Evolutionary conservation across 2,329 filamentous ascomycete genomes (phyloP).

Genomic region (Xylaria sp.): DNA sequence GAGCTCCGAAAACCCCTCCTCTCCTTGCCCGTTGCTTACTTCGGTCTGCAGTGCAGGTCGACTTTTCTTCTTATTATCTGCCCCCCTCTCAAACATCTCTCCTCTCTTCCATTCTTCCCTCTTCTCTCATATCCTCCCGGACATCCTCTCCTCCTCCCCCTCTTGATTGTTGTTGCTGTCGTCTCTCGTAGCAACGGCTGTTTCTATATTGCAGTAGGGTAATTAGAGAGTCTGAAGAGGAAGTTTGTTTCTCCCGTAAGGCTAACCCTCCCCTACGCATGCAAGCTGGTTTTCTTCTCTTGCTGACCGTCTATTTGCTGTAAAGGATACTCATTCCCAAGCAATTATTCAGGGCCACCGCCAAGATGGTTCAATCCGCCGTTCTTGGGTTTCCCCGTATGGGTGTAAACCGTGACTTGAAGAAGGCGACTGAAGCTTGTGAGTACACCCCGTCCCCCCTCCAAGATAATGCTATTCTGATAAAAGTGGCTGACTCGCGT

Average conservation of each 20-base stretch:
- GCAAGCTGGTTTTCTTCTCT: background rate
- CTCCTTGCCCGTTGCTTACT: constrained; percentile 12
- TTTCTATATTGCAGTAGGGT: constrained; percentile 24
- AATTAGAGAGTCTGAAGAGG: constrained; percentile 34
- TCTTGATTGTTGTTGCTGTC: constrained; percentile 32
- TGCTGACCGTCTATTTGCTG: constrained; percentile 20
- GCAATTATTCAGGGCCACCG: constrained; percentile 40
- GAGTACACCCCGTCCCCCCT: constrained; percentile 41
- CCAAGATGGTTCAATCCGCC: constrained; percentile 69
- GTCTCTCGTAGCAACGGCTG: constrained; percentile 21
- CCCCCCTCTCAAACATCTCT: constrained; percentile 19
- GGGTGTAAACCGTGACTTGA: constrained; percentile 97
- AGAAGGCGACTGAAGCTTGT: constrained; percentile 99
- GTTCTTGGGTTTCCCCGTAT: constrained; percentile 99
- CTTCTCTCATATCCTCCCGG: constrained; percentile 16
- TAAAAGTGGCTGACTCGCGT: constrained; percentile 22
- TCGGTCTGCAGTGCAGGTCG: constrained; percentile 17
- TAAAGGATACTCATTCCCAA: constrained; percentile 32
- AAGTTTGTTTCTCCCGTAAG: constrained; percentile 38
- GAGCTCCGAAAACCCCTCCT: constrained; percentile 29
- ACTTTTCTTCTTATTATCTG: constrained; percentile 25
- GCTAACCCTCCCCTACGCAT: background rate
- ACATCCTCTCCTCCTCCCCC: constrained; percentile 22
- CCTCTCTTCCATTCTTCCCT: constrained; percentile 19
- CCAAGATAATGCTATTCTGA: constrained; percentile 18